Base-by-base conservation (phyloP, 345 rosid genomes). In the Dipteronia sinensis region DNA sequence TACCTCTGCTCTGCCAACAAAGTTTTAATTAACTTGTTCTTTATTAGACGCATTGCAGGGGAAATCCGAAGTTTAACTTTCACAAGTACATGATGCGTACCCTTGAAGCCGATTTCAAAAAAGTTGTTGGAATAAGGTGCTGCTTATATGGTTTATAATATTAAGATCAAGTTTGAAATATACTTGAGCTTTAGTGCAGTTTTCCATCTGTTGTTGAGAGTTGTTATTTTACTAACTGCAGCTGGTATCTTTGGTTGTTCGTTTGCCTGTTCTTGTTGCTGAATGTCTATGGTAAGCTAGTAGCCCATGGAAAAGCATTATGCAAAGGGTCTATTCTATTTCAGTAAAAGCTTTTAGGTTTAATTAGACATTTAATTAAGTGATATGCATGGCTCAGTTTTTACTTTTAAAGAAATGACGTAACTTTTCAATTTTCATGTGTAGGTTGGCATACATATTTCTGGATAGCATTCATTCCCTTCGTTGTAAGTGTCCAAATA, bases 191-290 rank as follows among this genome's bases (percentile, higher is more conserved):
- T 20, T 20, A 19, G 29, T 29, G 62, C 22, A n/a, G 7, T 12
- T 59, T 8, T 61, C 65, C 65, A 10, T 49, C 55, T 13, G 49
- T 62, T 69, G 23, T 10, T 20, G 29, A 6, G 3, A 13, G 15
- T 49, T 49, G 3, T 40, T 49, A 29, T 16, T 70, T 75, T 61
- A n/a, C 74, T 62, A 27, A 42, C 46, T 85, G 83, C 92, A 94
- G 97, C 78, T 94, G 97, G 97, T 94, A 92, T 67, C 97, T 94
- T 58, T 94, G 98, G 98, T 61, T 91, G 67, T 92, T 92, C 64
- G 92, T 92, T 75, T 88, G 84, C 74, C 16, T 91, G 74, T 94
- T 94, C 85, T 81, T 94, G 86, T 82, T 92, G 87, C 82, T 92
- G 75, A 92, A 94, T 84, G 77, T 94, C 38, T 71, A 81, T 29